Conservation (phyloP, 257 asterid genomes). For the Jasminum sambac region DNA sequence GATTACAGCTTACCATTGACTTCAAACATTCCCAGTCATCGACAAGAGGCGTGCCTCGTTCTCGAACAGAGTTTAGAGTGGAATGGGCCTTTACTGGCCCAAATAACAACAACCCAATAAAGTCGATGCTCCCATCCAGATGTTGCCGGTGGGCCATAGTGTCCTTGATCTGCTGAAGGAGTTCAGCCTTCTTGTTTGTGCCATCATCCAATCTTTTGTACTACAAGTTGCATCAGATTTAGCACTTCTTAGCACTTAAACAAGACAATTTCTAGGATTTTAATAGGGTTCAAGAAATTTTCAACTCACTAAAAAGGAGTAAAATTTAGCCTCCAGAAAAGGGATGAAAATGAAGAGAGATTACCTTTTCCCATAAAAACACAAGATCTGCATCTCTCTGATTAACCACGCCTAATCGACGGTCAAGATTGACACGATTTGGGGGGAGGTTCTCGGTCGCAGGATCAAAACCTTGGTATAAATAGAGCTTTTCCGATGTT, state of each 20-base stretch:
- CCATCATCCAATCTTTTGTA: conserved; percentile 43
- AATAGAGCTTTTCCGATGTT: conserved; percentile 59
- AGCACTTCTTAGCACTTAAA: neutral
- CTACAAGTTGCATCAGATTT: conserved; percentile 27
- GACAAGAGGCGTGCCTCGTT: conserved; percentile 53
- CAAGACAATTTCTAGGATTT: neutral
- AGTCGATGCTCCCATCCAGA: conserved; percentile 59
- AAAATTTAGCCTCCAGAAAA: too few species aligned
- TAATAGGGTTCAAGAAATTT: neutral
- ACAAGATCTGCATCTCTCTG: conserved; percentile 86
- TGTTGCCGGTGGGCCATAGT: conserved; percentile 56
- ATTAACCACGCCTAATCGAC: conserved; percentile 53
- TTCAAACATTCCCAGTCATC: conserved; percentile 93
- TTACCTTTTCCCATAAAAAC: conserved; percentile 73
- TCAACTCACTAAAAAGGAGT: too few species aligned
- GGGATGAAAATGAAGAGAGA: neutral
- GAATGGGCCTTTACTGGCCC: conserved; percentile 54
- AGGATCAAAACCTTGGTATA: conserved; percentile 84
- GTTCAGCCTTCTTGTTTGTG: conserved; percentile 37
- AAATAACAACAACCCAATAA: conserved; percentile 58
- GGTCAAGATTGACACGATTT: conserved; percentile 27
- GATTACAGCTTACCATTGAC: conserved; percentile 50
- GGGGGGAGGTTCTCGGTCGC: conserved; percentile 64
- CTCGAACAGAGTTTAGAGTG: conserved; percentile 43
- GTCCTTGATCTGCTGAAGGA: conserved; percentile 50